These are phyloP conservation scores for Diutina mesorugosa DNA, from an alignment of 1,139 yeast genomes.

Conservation along the genomic window DNA sequence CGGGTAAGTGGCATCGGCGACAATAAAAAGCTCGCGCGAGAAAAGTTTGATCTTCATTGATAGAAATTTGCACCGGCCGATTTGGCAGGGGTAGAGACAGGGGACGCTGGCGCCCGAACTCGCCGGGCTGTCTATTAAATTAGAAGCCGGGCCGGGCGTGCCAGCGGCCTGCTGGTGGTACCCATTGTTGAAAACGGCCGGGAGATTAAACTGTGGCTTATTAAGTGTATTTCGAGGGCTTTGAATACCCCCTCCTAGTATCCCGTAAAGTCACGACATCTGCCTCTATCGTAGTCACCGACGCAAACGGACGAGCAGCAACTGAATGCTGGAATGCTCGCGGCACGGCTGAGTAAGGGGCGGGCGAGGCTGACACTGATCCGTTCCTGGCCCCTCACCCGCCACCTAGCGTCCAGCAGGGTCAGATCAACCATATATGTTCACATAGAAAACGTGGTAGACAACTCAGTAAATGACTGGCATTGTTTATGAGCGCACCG, in stretches of 20 bases:
- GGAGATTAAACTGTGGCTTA: slow-evolving; percentile 37
- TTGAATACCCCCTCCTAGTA: slow-evolving; percentile 22
- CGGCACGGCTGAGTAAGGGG: background rate
- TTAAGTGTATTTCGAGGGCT: slow-evolving; percentile 30
- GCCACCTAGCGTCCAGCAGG: too few species aligned
- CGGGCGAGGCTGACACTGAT: background rate
- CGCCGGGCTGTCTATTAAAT: background rate
- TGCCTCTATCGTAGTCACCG: background rate
- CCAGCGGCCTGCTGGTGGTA: background rate
- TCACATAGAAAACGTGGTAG: too few species aligned
- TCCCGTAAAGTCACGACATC: slow-evolving; percentile 52
- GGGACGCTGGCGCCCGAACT: background rate
- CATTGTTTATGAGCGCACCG: too few species aligned
- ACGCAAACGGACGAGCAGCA: too few species aligned
- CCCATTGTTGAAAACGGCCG: slow-evolving; percentile 18
- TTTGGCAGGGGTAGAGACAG: background rate
- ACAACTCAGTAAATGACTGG: too few species aligned
- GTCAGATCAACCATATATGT: too few species aligned
- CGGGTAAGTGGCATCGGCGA: background rate
- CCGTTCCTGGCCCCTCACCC: too few species aligned
- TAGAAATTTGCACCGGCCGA: background rate
- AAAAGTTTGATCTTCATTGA: background rate
- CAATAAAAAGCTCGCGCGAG: background rate
- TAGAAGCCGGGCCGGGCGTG: background rate
- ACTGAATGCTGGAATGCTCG: too few species aligned